Percentiles rank a stretch among this genome's conserved stretches.
phyloP scores from a whole-genome alignment of 1,284 basidiomycete species.

The Ceratorhiza oryzae-sativae region DNA sequence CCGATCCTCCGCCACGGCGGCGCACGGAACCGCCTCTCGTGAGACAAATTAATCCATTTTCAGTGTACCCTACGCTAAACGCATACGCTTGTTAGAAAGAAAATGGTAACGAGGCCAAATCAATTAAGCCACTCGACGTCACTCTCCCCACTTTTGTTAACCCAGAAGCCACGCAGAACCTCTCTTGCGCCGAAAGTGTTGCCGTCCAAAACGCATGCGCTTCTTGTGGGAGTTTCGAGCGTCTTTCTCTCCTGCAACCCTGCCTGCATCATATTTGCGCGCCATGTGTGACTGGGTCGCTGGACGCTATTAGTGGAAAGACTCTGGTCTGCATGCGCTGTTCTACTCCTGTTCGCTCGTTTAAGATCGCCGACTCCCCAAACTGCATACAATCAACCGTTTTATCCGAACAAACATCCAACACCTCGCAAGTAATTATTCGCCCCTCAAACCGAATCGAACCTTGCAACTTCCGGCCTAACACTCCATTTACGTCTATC shows the following conservation, averaged over 20 bases:
- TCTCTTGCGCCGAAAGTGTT: not conserved
- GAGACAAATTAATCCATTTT: no score
- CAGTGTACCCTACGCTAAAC: no score
- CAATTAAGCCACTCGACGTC: not conserved
- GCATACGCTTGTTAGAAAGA: no score
- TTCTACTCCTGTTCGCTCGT: conserved; percentile 69
- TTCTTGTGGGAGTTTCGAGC: conserved; percentile 26
- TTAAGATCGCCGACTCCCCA: conserved; percentile 52
- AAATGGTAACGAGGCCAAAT: no score
- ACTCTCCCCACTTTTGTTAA: not conserved
- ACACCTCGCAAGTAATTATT: not conserved
- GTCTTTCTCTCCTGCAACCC: conserved; percentile 70
- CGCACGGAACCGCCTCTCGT: not conserved
- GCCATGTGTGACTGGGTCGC: conserved; percentile 76
- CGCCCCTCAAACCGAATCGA: not conserved
- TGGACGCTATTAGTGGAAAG: conserved; percentile 85
- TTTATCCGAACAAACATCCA: not conserved
- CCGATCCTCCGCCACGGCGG: conserved; percentile 36
- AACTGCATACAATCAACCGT: conserved; percentile 17
- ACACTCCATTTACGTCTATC: not conserved
- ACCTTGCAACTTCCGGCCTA: not conserved
- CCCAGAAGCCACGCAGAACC: not conserved
- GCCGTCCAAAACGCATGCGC: conserved; percentile 7
- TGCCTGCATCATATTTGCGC: conserved; percentile 78
- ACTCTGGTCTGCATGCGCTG: conserved; percentile 82